Evolutionary conservation across 352 stramenopile species (phyloP), one percentile per base, ranked within the genome.

Genomic region (Plasmopara viticola): DNA sequence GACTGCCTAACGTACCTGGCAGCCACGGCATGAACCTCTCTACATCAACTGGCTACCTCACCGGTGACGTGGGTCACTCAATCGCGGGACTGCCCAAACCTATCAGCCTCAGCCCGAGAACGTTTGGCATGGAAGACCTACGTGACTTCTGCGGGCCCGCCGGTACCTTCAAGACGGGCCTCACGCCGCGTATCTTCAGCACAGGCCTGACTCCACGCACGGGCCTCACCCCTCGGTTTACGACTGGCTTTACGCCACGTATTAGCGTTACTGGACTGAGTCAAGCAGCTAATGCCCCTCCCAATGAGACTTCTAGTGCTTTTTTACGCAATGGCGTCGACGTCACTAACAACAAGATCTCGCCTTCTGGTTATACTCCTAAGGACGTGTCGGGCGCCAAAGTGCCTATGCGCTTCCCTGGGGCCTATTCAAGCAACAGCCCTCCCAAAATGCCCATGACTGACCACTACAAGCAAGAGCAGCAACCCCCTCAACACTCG

Each of bases 71-170:
- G 20, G 63, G 53, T 35, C 62, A 71, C 8, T 58, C 63, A 33
- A 58, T 68, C 44, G 56, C 18, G 9, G 56, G 56, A 20, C 61
- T 87, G 14, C 70, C 78, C 15, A 90, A 90, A 64, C 75, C 82
- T 13, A 77, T 92, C 30, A 79, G 73, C 43, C 78, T 92, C 30
- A 88, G 75, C 30, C 82, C 82, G 38, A 72, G 81, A 15, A 89
- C 75, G 4, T 90, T 92, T 43, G 79, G 79, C 31, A 92, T 92
- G 82, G 82, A 92, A 51, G 82, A 92, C 49, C 54, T 92, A 49
- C 79, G 79, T 42, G 79, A 92, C 56, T 92, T 92, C 55, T 88
- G 78, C 48, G 78, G 78, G 10, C 78, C 82, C 6, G 66, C 90
- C 5, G 82, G 82, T 39, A 66, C 77, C 18, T 92, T 92, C 76